Base-by-base conservation (phyloP, 2,329 filamentous ascomycete species). In the Claviceps sp. region DNA sequence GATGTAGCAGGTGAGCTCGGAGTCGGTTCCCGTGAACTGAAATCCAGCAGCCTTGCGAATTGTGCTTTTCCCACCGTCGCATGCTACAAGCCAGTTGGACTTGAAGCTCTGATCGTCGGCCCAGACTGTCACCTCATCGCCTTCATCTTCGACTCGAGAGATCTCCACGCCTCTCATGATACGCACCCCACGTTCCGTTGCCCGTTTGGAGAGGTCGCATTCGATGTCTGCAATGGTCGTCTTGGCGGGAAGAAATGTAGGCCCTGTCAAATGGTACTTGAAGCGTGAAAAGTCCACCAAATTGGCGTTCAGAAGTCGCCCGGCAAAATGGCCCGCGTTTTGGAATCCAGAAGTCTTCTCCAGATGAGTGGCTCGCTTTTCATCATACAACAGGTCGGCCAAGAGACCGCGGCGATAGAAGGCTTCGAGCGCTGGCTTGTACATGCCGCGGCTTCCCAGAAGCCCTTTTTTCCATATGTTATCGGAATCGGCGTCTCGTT, bases 11-110 rank as follows among this genome's bases (percentile, higher is more conserved):
- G 65, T 70, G 16, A 68, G 62, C 45, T 62, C 62, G 10, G 70
- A 55, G 17, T 64, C 63, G 30, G 66, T 68, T 1, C 69, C 69
- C 34, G 58, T 56, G 52, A 70, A 67, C 1, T 61, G 57, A 54
- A 72, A 66, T 2, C 64, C 65, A 0, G 62, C 66, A n/a, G 62
- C 58, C 47, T 64, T 62, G 51, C 71, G 65, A n/a, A 71, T 59
- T 4, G 58, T 53, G 54, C 69, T 72, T 16, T 64, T 64, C 3
- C 68, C 69, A 16, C 70, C 70, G 54, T 73, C 71, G 50, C 70
- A 72, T 13, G 70, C 70, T 1, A 72, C 64, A 2, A 72, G 62
- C 64, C 69, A 72, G 26, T 61, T 60, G 5, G 54, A 60, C 11
- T 52, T 51, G 26, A 67, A 65, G 0, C 30, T 51, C 24, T 59